These are phyloP conservation scores for Hanseniaspora vineae DNA, from an alignment of 805 yeast species.

Conservation along the genomic window DNA sequence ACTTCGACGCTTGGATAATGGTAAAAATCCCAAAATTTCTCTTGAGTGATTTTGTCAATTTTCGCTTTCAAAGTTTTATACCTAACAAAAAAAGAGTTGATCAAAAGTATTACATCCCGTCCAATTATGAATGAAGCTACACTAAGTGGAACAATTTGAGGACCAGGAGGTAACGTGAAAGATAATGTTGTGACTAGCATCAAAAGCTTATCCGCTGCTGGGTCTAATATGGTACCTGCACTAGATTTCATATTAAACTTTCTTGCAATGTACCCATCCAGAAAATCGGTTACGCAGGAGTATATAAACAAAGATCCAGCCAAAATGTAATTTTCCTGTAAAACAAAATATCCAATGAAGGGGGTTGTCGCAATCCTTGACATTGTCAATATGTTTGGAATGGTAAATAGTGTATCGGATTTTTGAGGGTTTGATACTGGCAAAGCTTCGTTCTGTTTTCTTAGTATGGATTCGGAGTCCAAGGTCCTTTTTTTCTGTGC, in stretches of 20 bases:
- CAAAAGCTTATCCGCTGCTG: slow-evolving; percentile 84
- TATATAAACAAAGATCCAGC: slow-evolving; percentile 70
- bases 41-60: slow-evolving; percentile 32
- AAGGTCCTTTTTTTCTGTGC: too few species aligned
- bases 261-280: slow-evolving; percentile 89
- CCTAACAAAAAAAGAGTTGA: slow-evolving; percentile 61
- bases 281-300: slow-evolving; percentile 80
- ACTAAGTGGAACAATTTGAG: slow-evolving; percentile 56
- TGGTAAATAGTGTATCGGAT: slow-evolving; percentile 52
- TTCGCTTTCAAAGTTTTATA: slow-evolving; percentile 35
- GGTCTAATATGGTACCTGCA: slow-evolving; percentile 85
- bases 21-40: slow-evolving; percentile 59
- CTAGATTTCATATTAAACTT: slow-evolving; percentile 62
- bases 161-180: slow-evolving; percentile 37
- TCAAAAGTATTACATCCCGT: slow-evolving; percentile 61
- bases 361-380: slow-evolving; percentile 79
- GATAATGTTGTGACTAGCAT: slow-evolving; percentile 80
- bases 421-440: neutral
- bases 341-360: slow-evolving; percentile 63
- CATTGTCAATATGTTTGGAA: slow-evolving; percentile 78
- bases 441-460: too few species aligned
- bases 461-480: too few species aligned
- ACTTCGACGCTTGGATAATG: slow-evolving; percentile 75
- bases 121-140: slow-evolving; percentile 67
- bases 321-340: slow-evolving; percentile 44